Evolutionary conservation across 306 rosid genomes (phyloP).

Genomic region (Inga leiocalycina): DNA sequence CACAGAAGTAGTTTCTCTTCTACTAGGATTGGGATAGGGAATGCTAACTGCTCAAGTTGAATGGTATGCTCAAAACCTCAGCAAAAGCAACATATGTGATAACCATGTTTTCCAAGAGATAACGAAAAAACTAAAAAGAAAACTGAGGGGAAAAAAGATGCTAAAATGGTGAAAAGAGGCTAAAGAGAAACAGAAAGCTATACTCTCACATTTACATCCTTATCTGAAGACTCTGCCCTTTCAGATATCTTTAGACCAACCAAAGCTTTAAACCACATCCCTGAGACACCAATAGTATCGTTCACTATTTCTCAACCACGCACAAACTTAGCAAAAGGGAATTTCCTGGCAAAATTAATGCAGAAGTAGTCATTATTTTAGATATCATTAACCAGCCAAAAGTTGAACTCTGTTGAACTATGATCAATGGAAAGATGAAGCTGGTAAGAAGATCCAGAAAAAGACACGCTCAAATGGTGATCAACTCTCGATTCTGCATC

Average conservation of each 20-base stretch:
- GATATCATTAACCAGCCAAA: slow-evolving; percentile 16
- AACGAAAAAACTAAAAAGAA: neutral
- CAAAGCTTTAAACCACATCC: slow-evolving; percentile 90
- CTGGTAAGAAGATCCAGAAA: slow-evolving; percentile 22
- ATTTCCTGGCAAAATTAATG: slow-evolving; percentile 19
- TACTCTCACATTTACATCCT: slow-evolving; percentile 61
- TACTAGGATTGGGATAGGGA: neutral
- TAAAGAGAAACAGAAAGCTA: slow-evolving; percentile 6
- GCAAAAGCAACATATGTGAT: slow-evolving; percentile 7
- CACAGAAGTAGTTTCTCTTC: neutral
- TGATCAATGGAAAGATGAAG: neutral
- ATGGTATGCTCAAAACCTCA: neutral
- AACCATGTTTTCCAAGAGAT: slow-evolving; percentile 16
- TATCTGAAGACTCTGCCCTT: slow-evolving; percentile 65
- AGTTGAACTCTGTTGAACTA: slow-evolving; percentile 13
- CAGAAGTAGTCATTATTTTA: slow-evolving; percentile 6
- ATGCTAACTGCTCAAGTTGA: neutral
- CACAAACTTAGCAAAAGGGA: slow-evolving; percentile 36
- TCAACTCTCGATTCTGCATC: neutral
- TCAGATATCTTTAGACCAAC: slow-evolving; percentile 86
- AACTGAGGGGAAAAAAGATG: neutral
- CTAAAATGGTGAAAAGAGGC: neutral
- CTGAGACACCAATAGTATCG: slow-evolving; percentile 76
- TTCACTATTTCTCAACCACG: slow-evolving; percentile 44
- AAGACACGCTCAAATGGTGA: neutral